Conservation (phyloP, 768 basidiomycete species). For the Mycena leptocephala region DNA sequence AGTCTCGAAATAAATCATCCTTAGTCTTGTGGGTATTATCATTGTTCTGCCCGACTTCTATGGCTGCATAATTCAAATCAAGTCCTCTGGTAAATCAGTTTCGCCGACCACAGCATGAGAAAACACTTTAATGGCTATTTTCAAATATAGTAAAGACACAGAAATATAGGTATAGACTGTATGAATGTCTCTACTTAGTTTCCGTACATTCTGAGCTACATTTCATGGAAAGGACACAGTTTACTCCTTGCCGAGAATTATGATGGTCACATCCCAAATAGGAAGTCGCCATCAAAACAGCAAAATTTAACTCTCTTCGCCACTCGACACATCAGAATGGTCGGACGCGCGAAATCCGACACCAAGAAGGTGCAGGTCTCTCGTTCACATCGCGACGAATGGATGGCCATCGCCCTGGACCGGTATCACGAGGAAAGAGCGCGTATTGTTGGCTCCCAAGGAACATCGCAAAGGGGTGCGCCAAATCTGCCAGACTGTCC, state of each 20-base stretch:
- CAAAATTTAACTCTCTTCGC: no score
- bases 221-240: no score
- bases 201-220: no score
- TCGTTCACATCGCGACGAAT: background rate
- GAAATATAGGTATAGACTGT: no score
- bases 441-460: slow-evolving; percentile 10
- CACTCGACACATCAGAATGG: no score
- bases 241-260: no score
- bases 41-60: background rate
- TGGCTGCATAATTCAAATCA: background rate
- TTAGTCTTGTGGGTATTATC: slow-evolving; percentile 5
- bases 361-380: no score
- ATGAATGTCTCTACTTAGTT: no score
- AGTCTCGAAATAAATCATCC: background rate
- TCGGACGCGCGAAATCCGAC: no score
- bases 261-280: no score
- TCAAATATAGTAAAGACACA: no score
- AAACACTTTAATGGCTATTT: background rate
- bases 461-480: slow-evolving; percentile 6
- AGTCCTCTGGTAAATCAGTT: background rate
- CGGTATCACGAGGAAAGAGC: slow-evolving; percentile 5
- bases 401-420: background rate
- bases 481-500: background rate
- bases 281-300: no score
- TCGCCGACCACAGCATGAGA: background rate